phyloP scores from a whole-genome alignment of 768 basidiomycete genomes.

The Rhizopogon roseolus region DNA sequence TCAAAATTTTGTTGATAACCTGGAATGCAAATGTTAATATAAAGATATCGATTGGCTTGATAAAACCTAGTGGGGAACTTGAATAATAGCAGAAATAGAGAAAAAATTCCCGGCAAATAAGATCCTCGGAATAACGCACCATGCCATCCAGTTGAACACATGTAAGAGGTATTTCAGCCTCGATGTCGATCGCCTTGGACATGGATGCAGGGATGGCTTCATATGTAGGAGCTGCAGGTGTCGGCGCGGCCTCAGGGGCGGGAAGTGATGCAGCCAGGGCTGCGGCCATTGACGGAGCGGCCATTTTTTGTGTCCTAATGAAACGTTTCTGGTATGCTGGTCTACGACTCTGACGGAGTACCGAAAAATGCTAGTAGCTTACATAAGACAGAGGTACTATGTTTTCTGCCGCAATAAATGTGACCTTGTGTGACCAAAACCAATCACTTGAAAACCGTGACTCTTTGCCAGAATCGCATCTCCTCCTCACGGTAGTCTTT shows the following conservation, averaged over 20 bases:
- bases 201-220: slow-evolving; percentile 90
- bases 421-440: too few relatives aligned
- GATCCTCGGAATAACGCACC: slow-evolving; percentile 42
- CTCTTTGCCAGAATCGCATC: too few relatives aligned
- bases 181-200: slow-evolving; percentile 90
- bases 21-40: slow-evolving; percentile 28
- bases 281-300: slow-evolving; percentile 86
- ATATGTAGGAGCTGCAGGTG: slow-evolving; percentile 62
- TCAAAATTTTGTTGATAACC: slow-evolving; percentile 92
- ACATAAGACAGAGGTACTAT: neutral
- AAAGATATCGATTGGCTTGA: neutral
- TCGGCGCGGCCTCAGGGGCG: slow-evolving; percentile 50
- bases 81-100: neutral
- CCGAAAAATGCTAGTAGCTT: neutral
- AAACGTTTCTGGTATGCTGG: neutral
- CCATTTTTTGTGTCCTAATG: slow-evolving; percentile 34
- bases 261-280: slow-evolving; percentile 83
- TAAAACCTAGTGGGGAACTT: neutral
- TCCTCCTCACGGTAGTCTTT: too few relatives aligned
- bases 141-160: slow-evolving; percentile 82
- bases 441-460: too few relatives aligned
- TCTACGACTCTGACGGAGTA: neutral
- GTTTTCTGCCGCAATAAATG: too few relatives aligned
- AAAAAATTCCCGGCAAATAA: neutral
- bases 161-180: slow-evolving; percentile 80